phyloP scores from a whole-genome alignment of 2,329 filamentous ascomycete genomes.

The Myriosclerotinia duriaeana region DNA sequence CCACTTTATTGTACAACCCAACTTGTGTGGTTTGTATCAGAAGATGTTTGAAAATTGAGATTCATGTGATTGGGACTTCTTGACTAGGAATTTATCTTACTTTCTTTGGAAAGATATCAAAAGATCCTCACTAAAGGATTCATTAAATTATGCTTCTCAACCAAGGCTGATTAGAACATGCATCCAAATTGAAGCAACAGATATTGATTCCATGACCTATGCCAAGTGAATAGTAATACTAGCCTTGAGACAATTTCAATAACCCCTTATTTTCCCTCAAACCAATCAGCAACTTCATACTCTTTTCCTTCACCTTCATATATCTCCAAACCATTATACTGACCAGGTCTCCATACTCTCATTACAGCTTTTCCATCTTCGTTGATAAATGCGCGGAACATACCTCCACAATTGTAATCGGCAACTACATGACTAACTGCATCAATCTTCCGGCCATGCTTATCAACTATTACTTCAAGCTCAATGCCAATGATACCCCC shows the following conservation, averaged over 20 bases:
- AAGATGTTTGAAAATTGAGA: no score
- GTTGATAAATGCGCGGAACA: conserved; percentile 80
- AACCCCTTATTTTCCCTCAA: conserved; percentile 1
- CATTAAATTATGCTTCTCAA: background rate
- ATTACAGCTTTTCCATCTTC: conserved; percentile 57
- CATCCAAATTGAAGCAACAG: background rate
- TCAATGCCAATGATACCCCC: conserved; percentile 86
- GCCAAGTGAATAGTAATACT: background rate
- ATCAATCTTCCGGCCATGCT: conserved; percentile 43
- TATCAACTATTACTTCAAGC: conserved; percentile 50
- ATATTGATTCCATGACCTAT: background rate
- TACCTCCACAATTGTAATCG: conserved; percentile 83
- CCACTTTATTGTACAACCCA: no score
- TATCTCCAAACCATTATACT: conserved; percentile 37
- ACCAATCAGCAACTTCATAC: conserved; percentile 39
- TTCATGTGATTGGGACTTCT: background rate
- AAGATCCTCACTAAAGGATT: background rate
- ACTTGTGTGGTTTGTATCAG: no score
- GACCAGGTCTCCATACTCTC: conserved; percentile 51
- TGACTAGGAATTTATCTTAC: background rate
- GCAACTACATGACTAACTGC: conserved; percentile 59
- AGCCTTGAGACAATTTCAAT: background rate
- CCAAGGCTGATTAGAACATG: background rate
- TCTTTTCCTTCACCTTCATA: conserved; percentile 40
- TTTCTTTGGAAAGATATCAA: background rate